These are phyloP conservation scores for Colletotrichum costaricense DNA, from an alignment of 2,329 filamentous ascomycete genomes.

Conservation along the genomic window DNA sequence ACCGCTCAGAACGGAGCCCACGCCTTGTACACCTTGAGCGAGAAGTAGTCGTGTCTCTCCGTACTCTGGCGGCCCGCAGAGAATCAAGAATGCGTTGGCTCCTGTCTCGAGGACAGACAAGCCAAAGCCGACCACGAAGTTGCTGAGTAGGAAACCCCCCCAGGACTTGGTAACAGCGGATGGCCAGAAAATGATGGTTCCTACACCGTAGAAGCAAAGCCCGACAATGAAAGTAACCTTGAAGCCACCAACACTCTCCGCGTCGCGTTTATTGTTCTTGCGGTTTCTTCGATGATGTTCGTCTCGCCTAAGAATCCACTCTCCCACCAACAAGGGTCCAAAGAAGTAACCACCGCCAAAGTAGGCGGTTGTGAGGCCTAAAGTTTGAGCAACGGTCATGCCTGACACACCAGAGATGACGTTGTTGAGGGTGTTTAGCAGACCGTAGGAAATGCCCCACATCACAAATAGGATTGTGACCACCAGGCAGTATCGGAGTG, in stretches of 20 bases:
- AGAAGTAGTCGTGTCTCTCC: conserved; percentile 80
- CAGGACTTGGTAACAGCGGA: conserved; percentile 80
- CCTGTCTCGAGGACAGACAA: conserved; percentile 83
- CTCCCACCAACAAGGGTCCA: conserved; percentile 76
- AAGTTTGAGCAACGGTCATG: conserved; percentile 70
- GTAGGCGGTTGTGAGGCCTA: conserved; percentile 77
- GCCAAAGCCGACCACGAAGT: conserved; percentile 81
- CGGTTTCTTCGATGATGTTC: conserved; percentile 62
- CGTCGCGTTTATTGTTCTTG: conserved; percentile 46
- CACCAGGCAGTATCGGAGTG: conserved; percentile 76
- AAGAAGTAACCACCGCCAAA: conserved; percentile 78
- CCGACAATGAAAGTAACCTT: conserved; percentile 84
- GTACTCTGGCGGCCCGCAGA: conserved; percentile 80
- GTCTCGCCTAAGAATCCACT: conserved; percentile 76
- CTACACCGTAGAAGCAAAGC: conserved; percentile 78
- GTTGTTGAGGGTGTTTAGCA: conserved; percentile 84
- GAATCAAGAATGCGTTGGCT: conserved; percentile 78
- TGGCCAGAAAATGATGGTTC: conserved; percentile 90
- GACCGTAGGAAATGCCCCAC: conserved; percentile 91
- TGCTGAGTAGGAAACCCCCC: conserved; percentile 80
- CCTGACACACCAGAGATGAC: conserved; percentile 72
- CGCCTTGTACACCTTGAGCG: conserved; percentile 81
- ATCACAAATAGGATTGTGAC: conserved; percentile 87
- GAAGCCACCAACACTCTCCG: conserved; percentile 72
- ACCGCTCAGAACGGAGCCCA: conserved; percentile 78